Evolutionary conservation across 495 filamentous ascomycete genomes (phyloP).

Genomic region (Penicillium pulvis): DNA sequence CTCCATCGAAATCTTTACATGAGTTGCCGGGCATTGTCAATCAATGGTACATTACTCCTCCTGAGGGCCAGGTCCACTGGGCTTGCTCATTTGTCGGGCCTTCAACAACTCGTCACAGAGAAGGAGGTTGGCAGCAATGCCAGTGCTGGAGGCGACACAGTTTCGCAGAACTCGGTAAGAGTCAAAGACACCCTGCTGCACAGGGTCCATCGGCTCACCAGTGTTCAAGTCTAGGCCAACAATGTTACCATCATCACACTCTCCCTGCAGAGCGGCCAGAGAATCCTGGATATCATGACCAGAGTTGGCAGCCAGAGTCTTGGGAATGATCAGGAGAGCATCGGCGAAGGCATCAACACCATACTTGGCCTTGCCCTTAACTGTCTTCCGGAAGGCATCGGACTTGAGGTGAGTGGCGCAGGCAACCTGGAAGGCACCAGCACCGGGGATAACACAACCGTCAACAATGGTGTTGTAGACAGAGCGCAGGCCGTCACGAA

Average conservation of each 20-base stretch:
- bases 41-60: slow-evolving; percentile 44
- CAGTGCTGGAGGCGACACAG: slow-evolving; percentile 87
- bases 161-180: slow-evolving; percentile 94
- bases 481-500: slow-evolving; percentile 91
- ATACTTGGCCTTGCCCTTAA: slow-evolving; percentile 96
- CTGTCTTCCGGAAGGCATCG: slow-evolving; percentile 77
- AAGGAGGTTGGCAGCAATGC: slow-evolving; percentile 93
- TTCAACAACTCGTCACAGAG: slow-evolving; percentile 97
- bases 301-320: slow-evolving; percentile 94
- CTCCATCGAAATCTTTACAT: slow-evolving; percentile 33
- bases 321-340: slow-evolving; percentile 90
- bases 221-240: slow-evolving; percentile 85
- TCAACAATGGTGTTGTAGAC: slow-evolving; percentile 99
- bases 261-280: slow-evolving; percentile 86
- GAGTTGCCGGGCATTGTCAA: slow-evolving; percentile 24
- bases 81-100: slow-evolving; percentile 84
- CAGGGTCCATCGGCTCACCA: slow-evolving; percentile 95
- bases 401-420: slow-evolving; percentile 87
- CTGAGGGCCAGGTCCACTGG: slow-evolving; percentile 46
- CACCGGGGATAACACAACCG: slow-evolving; percentile 89
- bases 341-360: slow-evolving; percentile 94
- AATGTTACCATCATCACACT: slow-evolving; percentile 77
- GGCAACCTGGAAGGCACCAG: slow-evolving; percentile 94
- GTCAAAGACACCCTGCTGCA: slow-evolving; percentile 89
- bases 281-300: slow-evolving; percentile 93